Evolutionary conservation across 2,329 filamentous ascomycete species (phyloP), one percentile per base, ranked within the genome.

Genomic region (Botrytis fabae): DNA sequence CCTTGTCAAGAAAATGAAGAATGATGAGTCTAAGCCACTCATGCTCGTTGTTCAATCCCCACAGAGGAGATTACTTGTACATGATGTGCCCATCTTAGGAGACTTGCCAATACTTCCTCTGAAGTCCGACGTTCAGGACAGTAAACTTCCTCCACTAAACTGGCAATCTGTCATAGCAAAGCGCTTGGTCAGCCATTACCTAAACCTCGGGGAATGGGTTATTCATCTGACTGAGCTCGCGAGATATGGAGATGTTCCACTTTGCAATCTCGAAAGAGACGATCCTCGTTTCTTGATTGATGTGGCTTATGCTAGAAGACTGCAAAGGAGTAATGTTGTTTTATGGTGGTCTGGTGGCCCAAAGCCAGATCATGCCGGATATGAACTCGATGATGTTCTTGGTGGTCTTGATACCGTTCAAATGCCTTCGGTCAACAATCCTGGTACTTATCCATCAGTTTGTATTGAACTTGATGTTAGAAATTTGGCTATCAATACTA

Each of bases 401-500:
- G 93, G 93, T 0, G 89, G 93, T 2, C 86, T 98, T 42, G 95
- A 99, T 76, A 92, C 88, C 18, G 93, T 97, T 22, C 91, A 93
- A 74, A 97, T 98, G 94, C 95, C 96, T 0, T 92, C 92, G 22
- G 89, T 97, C 81, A 99, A 99, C 81, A 95, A 94, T 69, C 93
- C 95, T 0, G 95, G 95, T 59, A 97, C 95, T 0, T 99, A 97
- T 81, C 92, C 95, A 1, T 97, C 95, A 0, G 96, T 99, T 4
- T 99, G 96, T 80, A 96, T 99, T 75, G 96, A 99, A 78, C 84
- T 99, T 22, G 94, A 97, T 75, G 90, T 99, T 66, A 93, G 95
- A 63, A 99, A 99, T 79, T 87, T 99, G 22, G 92, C 94, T 7
- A 98, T 99, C 84, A 99, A 99, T 83, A 99, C 97, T 0, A 97